These are phyloP conservation scores for Phytopythium helicoides DNA, from an alignment of 352 stramenopile species.

Conservation along the genomic window DNA sequence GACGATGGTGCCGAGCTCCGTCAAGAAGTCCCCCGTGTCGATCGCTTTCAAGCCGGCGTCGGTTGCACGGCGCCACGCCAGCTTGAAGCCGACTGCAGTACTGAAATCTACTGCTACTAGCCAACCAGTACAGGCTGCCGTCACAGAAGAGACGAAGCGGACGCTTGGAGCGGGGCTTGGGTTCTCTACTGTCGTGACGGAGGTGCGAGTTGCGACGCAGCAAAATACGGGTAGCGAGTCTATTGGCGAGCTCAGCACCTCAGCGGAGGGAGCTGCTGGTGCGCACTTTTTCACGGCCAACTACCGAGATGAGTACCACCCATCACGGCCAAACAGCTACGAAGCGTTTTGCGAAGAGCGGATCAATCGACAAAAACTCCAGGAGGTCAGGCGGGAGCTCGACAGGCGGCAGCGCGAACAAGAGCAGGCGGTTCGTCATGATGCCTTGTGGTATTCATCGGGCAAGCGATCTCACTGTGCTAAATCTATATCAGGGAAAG, in stretches of 20 bases:
- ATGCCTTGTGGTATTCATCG: neutral
- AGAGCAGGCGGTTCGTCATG: constrained; percentile 49
- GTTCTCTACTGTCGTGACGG: constrained; percentile 36
- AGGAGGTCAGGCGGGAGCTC: constrained; percentile 80
- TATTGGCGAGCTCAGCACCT: constrained; percentile 7
- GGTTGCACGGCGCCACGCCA: constrained; percentile 29
- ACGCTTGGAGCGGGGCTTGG: constrained; percentile 21
- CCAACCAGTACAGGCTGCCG: neutral
- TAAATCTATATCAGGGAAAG: constrained; percentile 36
- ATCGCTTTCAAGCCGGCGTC: constrained; percentile 61
- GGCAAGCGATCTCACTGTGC: neutral
- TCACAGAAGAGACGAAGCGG: constrained; percentile 4
- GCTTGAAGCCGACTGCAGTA: neutral
- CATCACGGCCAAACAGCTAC: constrained; percentile 87
- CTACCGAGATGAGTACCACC: constrained; percentile 88
- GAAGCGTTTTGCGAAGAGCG: constrained; percentile 84
- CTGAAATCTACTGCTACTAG: neutral
- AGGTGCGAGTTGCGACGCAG: constrained; percentile 32
- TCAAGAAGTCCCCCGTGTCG: constrained; percentile 38
- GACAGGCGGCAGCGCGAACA: constrained; percentile 73
- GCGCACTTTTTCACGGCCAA: constrained; percentile 67
- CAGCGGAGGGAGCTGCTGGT: neutral
- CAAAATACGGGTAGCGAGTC: constrained; percentile 9
- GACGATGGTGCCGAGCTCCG: constrained; percentile 46
- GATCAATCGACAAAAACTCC: constrained; percentile 66